Conservation (phyloP, 2,329 filamentous ascomycete species). For the Pseudocercospora macadamiae region DNA sequence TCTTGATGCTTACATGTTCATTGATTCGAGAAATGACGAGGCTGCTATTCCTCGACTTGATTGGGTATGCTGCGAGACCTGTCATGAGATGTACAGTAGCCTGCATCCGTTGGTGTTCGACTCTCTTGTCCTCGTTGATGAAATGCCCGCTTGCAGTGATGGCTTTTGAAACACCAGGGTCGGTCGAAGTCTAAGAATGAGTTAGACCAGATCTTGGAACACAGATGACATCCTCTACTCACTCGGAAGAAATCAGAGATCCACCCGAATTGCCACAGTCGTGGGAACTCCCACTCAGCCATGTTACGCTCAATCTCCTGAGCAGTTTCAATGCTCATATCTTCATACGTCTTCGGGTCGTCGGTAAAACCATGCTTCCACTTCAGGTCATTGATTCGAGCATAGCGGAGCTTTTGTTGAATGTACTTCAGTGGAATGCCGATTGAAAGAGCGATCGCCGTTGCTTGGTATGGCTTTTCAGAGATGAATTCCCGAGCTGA, state of each 20-base stretch:
- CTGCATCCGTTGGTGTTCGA: conserved; percentile 19
- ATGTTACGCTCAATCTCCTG: conserved; percentile 15
- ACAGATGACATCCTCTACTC: background rate
- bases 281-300: conserved; percentile 16
- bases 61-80: conserved; percentile 6
- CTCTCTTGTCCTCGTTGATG: conserved; percentile 17
- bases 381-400: conserved; percentile 14
- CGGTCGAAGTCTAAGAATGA: background rate
- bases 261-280: conserved; percentile 16
- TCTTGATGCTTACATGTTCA: conserved; percentile 7
- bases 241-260: conserved; percentile 18
- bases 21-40: conserved; percentile 15
- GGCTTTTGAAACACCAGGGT: conserved; percentile 11
- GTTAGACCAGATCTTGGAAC: background rate
- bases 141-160: conserved; percentile 15
- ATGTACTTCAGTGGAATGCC: conserved; percentile 6
- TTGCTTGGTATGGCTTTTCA: background rate
- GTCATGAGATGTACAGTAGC: conserved; percentile 15
- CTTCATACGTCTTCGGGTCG: conserved; percentile 12
- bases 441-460: background rate
- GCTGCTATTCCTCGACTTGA: conserved; percentile 11
- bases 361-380: conserved; percentile 15
- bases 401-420: conserved; percentile 10
- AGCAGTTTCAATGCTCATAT: conserved; percentile 14
- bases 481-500: background rate